phyloP scores from a whole-genome alignment of 2,329 filamentous ascomycete species.

The Magnaporthiopsis poae region DNA sequence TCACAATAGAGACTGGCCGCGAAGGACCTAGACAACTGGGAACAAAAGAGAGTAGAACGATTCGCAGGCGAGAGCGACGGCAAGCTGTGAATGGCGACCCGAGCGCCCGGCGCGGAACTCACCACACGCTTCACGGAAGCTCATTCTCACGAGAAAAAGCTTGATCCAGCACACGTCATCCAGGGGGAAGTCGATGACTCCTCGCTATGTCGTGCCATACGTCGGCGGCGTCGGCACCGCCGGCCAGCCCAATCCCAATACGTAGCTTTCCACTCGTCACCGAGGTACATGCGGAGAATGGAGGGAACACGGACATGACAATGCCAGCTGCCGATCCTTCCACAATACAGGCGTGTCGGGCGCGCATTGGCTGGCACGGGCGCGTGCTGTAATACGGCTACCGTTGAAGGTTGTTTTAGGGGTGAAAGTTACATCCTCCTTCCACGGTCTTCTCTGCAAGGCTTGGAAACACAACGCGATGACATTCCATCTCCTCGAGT shows the following conservation, averaged over 20 bases:
- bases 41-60: conserved; percentile 86
- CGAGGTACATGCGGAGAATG: neutral
- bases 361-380: neutral
- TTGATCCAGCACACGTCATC: neutral
- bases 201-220: neutral
- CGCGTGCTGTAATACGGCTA: neutral
- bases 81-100: conserved; percentile 41
- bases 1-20: conserved; percentile 61
- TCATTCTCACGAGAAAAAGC: neutral
- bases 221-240: neutral
- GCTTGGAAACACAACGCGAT: neutral
- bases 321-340: neutral
- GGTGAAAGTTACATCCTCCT: neutral
- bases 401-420: neutral
- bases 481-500: neutral
- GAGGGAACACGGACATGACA: neutral
- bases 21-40: conserved; percentile 91
- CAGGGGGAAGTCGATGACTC: neutral
- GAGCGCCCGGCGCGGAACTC: neutral
- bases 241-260: too few relatives aligned
- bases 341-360: neutral
- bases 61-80: conserved; percentile 86
- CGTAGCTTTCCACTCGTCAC: neutral
- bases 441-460: neutral
- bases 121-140: neutral